Evolutionary conservation across 148 eudicot species (phyloP).

Genomic region (Cornus florida): DNA sequence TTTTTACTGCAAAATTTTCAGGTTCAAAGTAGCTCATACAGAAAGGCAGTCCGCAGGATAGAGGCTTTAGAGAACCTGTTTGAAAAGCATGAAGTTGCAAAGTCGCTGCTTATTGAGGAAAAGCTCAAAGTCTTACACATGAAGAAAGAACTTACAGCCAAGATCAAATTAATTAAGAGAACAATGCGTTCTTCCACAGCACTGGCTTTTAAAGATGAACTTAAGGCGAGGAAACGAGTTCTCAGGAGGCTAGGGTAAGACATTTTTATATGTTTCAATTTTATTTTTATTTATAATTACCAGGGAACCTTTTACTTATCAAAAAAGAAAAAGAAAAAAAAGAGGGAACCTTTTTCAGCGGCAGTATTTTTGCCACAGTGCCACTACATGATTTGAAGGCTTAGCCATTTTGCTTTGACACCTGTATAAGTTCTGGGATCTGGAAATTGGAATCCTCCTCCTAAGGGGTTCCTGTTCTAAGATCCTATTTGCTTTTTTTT

Average conservation of each 20-base stretch:
- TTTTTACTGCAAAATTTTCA: constrained; percentile 25
- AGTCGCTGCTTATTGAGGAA: constrained; percentile 78
- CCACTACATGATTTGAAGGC: not conserved
- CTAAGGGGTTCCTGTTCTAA: not conserved
- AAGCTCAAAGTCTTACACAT: constrained; percentile 68
- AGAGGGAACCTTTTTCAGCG: not conserved
- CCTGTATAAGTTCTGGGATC: not conserved
- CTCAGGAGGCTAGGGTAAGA: constrained; percentile 87
- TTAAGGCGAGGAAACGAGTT: constrained; percentile 90
- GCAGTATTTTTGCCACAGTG: not conserved
- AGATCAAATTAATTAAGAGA: constrained; percentile 73
- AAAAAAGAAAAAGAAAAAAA: too few relatives aligned
- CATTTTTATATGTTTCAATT: constrained; percentile 1
- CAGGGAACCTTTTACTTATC: not conserved
- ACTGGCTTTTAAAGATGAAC: constrained; percentile 93
- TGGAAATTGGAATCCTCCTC: not conserved
- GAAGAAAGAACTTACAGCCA: constrained; percentile 74
- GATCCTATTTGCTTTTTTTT: not conserved
- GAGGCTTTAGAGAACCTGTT: constrained; percentile 85
- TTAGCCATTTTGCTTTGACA: not conserved
- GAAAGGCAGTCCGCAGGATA: constrained; percentile 78
- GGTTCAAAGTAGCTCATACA: constrained; percentile 82
- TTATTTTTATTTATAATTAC: not conserved
- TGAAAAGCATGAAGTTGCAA: constrained; percentile 85
- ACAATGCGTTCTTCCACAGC: constrained; percentile 64